These are phyloP conservation scores for Cladobotryum mycophilum DNA, from an alignment of 2,329 filamentous ascomycete species.

Conservation along the genomic window DNA sequence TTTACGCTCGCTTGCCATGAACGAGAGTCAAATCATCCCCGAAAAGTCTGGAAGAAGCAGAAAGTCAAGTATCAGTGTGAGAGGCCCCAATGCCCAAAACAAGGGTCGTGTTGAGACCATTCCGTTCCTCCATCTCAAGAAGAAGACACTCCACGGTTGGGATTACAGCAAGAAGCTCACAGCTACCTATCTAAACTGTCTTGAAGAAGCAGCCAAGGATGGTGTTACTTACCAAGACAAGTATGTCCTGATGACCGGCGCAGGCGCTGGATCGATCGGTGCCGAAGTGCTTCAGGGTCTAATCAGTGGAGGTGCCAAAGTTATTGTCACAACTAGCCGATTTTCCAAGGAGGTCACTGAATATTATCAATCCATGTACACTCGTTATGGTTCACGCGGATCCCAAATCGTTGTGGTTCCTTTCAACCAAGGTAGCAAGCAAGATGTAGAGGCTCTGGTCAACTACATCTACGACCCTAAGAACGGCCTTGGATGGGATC, in stretches of 20 bases:
- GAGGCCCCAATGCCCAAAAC: slow-evolving; percentile 45
- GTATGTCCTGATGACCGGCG: slow-evolving; percentile 96
- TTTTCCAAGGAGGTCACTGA: slow-evolving; percentile 97
- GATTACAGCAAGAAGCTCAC: slow-evolving; percentile 99
- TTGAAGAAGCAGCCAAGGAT: slow-evolving; percentile 79
- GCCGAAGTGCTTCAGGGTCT: slow-evolving; percentile 94
- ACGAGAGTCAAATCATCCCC: slow-evolving; percentile 93
- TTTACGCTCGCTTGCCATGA: slow-evolving; percentile 91
- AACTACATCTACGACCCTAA: slow-evolving; percentile 97
- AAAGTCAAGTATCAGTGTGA: slow-evolving; percentile 41
- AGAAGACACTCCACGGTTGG: slow-evolving; percentile 90
- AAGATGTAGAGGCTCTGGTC: slow-evolving; percentile 89
- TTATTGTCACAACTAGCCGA: slow-evolving; percentile 91
- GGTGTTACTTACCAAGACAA: slow-evolving; percentile 93
- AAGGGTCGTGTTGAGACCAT: slow-evolving; percentile 97
- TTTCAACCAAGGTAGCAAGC: slow-evolving; percentile 98
- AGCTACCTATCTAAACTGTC: slow-evolving; percentile 81
- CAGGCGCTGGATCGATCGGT: slow-evolving; percentile 94
- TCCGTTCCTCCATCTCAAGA: slow-evolving; percentile 94
- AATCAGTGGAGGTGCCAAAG: slow-evolving; percentile 93
- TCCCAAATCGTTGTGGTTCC: slow-evolving; percentile 97
- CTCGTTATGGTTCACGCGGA: slow-evolving; percentile 84
- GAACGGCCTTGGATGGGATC: slow-evolving; percentile 95
- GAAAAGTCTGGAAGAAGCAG: slow-evolving; percentile 69
- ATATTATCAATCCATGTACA: slow-evolving; percentile 99